Base-by-base conservation (phyloP, 768 basidiomycete species). In the Pleurotus tuoliensis region DNA sequence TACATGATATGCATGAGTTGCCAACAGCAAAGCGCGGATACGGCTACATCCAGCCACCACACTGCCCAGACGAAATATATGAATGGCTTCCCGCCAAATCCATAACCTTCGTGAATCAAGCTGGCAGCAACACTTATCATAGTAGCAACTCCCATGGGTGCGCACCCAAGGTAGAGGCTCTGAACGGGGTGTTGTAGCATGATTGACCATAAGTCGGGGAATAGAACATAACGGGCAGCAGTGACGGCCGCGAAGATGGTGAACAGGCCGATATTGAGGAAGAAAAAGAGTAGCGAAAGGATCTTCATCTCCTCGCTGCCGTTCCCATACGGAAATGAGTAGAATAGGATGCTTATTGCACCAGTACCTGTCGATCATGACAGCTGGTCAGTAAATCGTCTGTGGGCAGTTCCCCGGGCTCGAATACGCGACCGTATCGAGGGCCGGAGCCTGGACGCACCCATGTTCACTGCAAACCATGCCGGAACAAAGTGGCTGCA, bases 1-100 rank as follows among this genome's bases (percentile, higher is more conserved):
- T 57, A 90, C 89, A 92, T 90, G 51, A 81, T 65, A 60, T 90
- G 83, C 1, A 89, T 65, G 38, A 84, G 71, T 6, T 82, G 79
- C 72, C 86, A 84, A 55, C 79, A 82, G 62, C 84, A 84, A n/a
- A 55, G n/a, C 15, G 45, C 45, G 25, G 54, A 45, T 16, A 46
- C 37, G n/a, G 43, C 54, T 11, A 55, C 54, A 22, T 55, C 54
- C 5, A 55, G n/a, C 54, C 54, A 55, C 54, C 54, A 55, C 12
- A 46, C 43, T 4, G 16, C 54, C 54, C 54, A 55, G 27, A 27
- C 56, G 6, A 71, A 58, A 44, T 79, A 83, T 1, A 85, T 63
- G 64, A 85, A 82, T 0, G 56, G 46, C 12, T 65, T 69, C 3
- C 83, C 82, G 2, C 81, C 81, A 41, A 84, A 78, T 18, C 67